phyloP scores from a whole-genome alignment of 495 filamentous ascomycete genomes.

The Penicillium simplicissimum region DNA sequence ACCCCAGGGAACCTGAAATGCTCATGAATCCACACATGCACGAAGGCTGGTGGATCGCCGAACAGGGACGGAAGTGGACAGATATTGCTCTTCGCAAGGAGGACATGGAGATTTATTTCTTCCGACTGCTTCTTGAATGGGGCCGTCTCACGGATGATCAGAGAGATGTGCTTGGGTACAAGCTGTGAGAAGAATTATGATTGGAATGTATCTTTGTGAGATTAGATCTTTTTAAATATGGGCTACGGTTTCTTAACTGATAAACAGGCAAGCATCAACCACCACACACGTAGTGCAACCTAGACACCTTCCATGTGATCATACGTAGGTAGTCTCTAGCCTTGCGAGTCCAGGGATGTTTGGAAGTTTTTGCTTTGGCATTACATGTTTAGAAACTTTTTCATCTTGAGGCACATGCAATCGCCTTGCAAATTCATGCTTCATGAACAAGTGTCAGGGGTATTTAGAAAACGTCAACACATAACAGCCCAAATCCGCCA shows the following conservation, averaged over 20 bases:
- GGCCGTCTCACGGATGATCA: constrained; percentile 62
- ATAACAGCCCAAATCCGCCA: constrained; percentile 2
- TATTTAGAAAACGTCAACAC: constrained; percentile 12
- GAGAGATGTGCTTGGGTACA: constrained; percentile 60
- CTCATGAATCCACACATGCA: constrained; percentile 41
- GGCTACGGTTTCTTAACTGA: neutral
- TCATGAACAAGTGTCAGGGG: constrained; percentile 12
- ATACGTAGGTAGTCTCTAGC: neutral
- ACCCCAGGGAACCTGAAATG: constrained; percentile 15
- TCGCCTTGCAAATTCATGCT: constrained; percentile 11
- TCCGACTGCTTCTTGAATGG: constrained; percentile 76
- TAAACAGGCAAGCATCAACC: neutral
- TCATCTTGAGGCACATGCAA: constrained; percentile 4
- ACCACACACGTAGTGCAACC: neutral
- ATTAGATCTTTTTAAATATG: constrained; percentile 3
- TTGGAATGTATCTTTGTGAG: neutral
- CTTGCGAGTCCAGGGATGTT: neutral
- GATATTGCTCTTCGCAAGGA: constrained; percentile 66
- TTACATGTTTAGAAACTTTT: neutral
- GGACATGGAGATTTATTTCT: constrained; percentile 84
- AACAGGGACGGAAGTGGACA: constrained; percentile 66
- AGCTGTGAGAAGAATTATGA: neutral
- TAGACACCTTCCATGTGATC: neutral
- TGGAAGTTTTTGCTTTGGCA: neutral
- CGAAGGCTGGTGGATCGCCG: constrained; percentile 63